phyloP scores from a whole-genome alignment of 2,329 filamentous ascomycete genomes.

The Dissoconium aciculare region DNA sequence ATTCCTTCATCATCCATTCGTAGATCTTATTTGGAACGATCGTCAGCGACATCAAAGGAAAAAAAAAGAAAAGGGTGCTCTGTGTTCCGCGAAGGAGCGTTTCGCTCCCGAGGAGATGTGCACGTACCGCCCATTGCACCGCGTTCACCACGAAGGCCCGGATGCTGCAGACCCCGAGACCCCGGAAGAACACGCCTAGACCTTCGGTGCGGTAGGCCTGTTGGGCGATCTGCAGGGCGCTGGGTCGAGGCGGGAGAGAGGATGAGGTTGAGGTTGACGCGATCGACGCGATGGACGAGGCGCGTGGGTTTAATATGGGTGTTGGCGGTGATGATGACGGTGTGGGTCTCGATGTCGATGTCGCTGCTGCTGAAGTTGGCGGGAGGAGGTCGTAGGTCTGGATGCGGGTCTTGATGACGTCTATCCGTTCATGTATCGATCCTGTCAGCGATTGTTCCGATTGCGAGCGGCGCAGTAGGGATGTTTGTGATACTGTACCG shows the following conservation, averaged over 20 bases:
- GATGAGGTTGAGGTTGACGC: background rate
- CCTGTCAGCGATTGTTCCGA: too few relatives aligned
- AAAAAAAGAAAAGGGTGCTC: too few relatives aligned
- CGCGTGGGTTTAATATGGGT: too few relatives aligned
- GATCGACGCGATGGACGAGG: background rate
- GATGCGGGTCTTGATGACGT: slow-evolving; percentile 84
- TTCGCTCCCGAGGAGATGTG: background rate
- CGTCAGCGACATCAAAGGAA: too few relatives aligned
- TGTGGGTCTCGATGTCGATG: too few relatives aligned
- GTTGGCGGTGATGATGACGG: too few relatives aligned
- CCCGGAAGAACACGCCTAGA: slow-evolving; percentile 63
- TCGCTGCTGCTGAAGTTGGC: background rate
- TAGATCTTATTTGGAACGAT: too few relatives aligned
- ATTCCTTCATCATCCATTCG: too few relatives aligned
- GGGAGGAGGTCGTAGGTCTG: slow-evolving; percentile 48
- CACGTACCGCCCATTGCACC: slow-evolving; percentile 62
- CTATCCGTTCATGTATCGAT: too few relatives aligned
- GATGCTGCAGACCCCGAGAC: slow-evolving; percentile 65
- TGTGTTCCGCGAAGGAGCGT: too few relatives aligned
- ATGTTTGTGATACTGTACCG: slow-evolving; percentile 16
- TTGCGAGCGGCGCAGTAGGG: too few relatives aligned
- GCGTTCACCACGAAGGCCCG: slow-evolving; percentile 88
- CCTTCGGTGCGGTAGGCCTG: slow-evolving; percentile 58
- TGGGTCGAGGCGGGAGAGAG: slow-evolving; percentile 20
- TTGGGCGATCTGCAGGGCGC: slow-evolving; percentile 49